phyloP scores from a whole-genome alignment of 2,329 filamentous ascomycete genomes.

The Penicillium occitanis region DNA sequence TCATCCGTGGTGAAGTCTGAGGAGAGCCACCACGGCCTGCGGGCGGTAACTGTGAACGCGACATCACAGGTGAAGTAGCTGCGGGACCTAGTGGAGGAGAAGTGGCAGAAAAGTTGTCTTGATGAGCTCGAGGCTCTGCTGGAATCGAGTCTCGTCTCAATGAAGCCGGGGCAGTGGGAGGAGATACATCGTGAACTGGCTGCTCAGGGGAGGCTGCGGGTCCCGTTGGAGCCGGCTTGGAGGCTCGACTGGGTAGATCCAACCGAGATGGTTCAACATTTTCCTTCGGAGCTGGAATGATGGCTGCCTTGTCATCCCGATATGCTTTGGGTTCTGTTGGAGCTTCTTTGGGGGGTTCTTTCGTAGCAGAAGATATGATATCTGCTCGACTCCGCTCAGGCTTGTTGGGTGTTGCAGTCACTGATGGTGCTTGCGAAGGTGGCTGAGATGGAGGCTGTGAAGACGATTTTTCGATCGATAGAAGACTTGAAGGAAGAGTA shows the following conservation, averaged over 20 bases:
- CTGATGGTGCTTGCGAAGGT: slow-evolving; percentile 3
- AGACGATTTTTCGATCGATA: slow-evolving; percentile 26
- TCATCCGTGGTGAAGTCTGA: slow-evolving; percentile 40
- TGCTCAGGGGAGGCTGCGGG: slow-evolving; percentile 25
- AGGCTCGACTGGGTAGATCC: slow-evolving; percentile 29
- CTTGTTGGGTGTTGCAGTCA: slow-evolving; percentile 3
- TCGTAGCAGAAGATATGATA: slow-evolving; percentile 28
- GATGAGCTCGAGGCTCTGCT: slow-evolving; percentile 24
- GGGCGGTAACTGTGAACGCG: slow-evolving; percentile 28
- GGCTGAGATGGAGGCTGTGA: slow-evolving; percentile 3
- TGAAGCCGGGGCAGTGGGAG: slow-evolving; percentile 41
- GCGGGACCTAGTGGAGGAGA: slow-evolving; percentile 25
- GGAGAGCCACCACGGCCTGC: slow-evolving; percentile 32
- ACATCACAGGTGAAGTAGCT: slow-evolving; percentile 31
- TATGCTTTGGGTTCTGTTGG: slow-evolving; percentile 48
- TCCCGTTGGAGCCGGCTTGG: slow-evolving; percentile 25
- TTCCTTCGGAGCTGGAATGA: slow-evolving; percentile 30
- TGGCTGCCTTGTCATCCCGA: slow-evolving; percentile 30
- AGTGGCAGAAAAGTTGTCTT: slow-evolving; percentile 1
- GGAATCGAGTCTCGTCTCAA: slow-evolving; percentile 28
- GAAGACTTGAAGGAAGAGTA: slow-evolving; percentile 29
- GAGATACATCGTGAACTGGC: slow-evolving; percentile 33
- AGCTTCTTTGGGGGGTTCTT: slow-evolving; percentile 44
- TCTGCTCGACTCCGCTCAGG: slow-evolving; percentile 19
- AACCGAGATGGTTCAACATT: slow-evolving; percentile 28